These are phyloP conservation scores for Udeniomyces megalosporus DNA, from an alignment of 768 basidiomycete genomes.

Conservation along the genomic window DNA sequence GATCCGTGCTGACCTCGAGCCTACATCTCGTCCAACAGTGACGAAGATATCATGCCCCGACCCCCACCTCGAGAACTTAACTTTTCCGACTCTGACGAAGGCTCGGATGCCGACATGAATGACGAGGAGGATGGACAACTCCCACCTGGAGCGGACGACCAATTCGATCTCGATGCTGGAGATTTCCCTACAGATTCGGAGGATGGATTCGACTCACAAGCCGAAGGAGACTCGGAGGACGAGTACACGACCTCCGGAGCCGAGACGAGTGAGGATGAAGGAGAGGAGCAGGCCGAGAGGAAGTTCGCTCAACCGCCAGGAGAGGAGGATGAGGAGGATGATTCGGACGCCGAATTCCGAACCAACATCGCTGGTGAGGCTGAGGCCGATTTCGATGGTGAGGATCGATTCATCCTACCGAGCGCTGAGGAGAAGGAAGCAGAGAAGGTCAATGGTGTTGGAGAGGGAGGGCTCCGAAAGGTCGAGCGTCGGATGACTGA, in stretches of 20 bases:
- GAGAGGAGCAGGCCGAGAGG: constrained; percentile 29
- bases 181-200: constrained; percentile 17
- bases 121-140: constrained; percentile 13
- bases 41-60: constrained; percentile 8
- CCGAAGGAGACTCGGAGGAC: constrained; percentile 27
- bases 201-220: constrained; percentile 30
- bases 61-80: constrained; percentile 48
- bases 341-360: constrained; percentile 26
- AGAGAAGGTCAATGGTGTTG: constrained; percentile 51
- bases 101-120: constrained; percentile 17
- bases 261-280: constrained; percentile 33
- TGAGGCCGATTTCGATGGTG: constrained; percentile 14
- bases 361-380: constrained; percentile 25
- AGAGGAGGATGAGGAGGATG: constrained; percentile 34
- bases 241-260: constrained; percentile 36
- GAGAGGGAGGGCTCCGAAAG: constrained; percentile 41
- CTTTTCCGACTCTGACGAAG: constrained; percentile 35
- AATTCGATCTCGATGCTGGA: constrained; percentile 16
- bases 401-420: constrained; percentile 46
- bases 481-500: constrained; percentile 30
- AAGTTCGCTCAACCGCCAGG: constrained; percentile 27
- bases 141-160: constrained; percentile 12
- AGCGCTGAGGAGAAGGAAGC: constrained; percentile 55
- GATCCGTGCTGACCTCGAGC: background rate
- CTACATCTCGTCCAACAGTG: background rate